Evolutionary conservation across 441 rosid species (phyloP), one percentile per base, ranked within the genome.

Genomic region (Arabidopsis lyrata): DNA sequence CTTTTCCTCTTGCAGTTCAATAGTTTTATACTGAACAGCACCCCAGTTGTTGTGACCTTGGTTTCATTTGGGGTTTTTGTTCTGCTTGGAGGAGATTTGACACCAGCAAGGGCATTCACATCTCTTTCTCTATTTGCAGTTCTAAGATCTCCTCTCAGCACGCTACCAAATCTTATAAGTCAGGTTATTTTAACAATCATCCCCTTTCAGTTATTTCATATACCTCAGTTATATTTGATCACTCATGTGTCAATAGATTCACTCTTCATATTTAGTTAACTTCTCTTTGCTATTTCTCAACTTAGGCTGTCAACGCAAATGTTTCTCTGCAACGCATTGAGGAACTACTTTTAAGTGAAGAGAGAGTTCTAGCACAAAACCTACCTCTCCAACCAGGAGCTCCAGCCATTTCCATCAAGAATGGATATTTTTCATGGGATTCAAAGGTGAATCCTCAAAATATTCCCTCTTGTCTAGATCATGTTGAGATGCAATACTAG

Each of bases 81-180:
- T 74, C 73, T 90, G 80, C 92, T 93, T 74, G 99, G 98, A 41
- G 98, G 99, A 49, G 90, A 88, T 74, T 78, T 96, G 84, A 90
- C 99, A 59, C 98, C 98, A 57, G 91, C 97, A 42, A 88, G 96
- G 83, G 99, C 99, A 68, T 96, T 96, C 82, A 89, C 99, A 70
- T 93, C 99, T 35, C 97, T 96, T 64, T 92, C 99, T 78, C 84
- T 96, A 32, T 96, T 96, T 67, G 87, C 94, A 73, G 85, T 96
- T 52, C 82, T 96, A 48, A 88, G 93, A 65, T 76, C 60, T 74
- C 98, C 99, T 63, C 82, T 96, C 56, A 89, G 85, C 79, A 84
- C 83, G 89, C 90, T 93, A 74, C 98, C 98, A 60, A 93, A 85
- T 82, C 82, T 93, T 68, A 81, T 93, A 70, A 90, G 93, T 66